phyloP scores from a whole-genome alignment of 768 basidiomycete species.

The Amyloporia xantha region DNA sequence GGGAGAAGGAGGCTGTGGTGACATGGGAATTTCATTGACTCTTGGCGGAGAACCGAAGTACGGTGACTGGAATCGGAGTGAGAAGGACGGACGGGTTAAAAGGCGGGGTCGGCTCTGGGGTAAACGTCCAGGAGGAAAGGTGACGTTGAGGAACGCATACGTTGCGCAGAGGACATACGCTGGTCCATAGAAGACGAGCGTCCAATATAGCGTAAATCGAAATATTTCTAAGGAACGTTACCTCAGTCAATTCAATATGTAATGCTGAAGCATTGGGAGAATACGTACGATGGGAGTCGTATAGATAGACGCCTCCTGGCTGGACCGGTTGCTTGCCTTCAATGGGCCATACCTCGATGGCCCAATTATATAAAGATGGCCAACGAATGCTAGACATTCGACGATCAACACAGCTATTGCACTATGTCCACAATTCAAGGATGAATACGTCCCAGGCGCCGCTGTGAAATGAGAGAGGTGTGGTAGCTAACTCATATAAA shows the following conservation, averaged over 20 bases:
- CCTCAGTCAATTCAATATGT: too few species aligned
- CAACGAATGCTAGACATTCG: too few species aligned
- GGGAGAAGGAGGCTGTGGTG: neutral
- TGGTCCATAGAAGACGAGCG: slow-evolving; percentile 39
- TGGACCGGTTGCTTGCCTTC: slow-evolving; percentile 23
- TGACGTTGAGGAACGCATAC: slow-evolving; percentile 37
- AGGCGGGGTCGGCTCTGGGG: slow-evolving; percentile 4
- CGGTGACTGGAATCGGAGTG: neutral
- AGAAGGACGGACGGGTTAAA: neutral
- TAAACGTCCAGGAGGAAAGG: slow-evolving; percentile 28
- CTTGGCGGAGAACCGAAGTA: slow-evolving; percentile 6
- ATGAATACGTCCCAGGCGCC: neutral
- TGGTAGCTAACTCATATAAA: neutral
- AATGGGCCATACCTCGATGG: slow-evolving; percentile 27
- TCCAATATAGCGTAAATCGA: slow-evolving; percentile 43
- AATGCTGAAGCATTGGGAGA: too few species aligned
- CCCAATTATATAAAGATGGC: slow-evolving; percentile 32
- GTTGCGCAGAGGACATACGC: slow-evolving; percentile 32
- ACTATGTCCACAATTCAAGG: neutral
- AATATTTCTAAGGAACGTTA: slow-evolving; percentile 37
- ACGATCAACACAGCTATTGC: neutral
- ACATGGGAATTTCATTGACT: slow-evolving; percentile 13
- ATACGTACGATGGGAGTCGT: slow-evolving; percentile 28
- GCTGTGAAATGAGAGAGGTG: neutral
- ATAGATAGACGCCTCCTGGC: slow-evolving; percentile 30